Evolutionary conservation across 768 basidiomycete species (phyloP), one percentile per base, ranked within the genome.

Genomic region (Kwoniella sp.): DNA sequence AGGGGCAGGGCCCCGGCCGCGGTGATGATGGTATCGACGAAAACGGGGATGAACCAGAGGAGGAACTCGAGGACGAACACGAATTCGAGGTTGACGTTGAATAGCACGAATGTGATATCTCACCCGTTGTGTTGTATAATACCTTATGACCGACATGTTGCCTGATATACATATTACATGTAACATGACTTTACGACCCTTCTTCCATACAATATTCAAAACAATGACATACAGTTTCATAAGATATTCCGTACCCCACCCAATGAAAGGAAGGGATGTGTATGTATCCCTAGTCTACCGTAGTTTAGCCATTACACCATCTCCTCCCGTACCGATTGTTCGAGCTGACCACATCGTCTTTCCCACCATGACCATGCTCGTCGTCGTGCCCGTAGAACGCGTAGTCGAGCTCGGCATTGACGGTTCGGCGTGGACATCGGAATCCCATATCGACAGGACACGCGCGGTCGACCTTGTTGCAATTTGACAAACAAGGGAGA

Each of bases 391-490:
- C 75, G 4, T 69, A 45, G 61, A 76, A 80, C 1, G 65, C 81
- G 66, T 82, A 82, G 37, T 68, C 76, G 53, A 45, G 4, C 17
- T 66, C 58, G 1, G 79, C 79, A 15, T 68, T 79, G 15, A 67
- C 55, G 1, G 51, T 45, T 11, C 78, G 37, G 2, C 62, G 20
- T 11, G 79, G 81, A 63, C 81, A 82, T 41, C 74, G 55, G 51
- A 82, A 79, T 5, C 65, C 63, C n/a, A 82, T 65, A 59, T 70
- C 73, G 9, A 75, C 77, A n/a, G 81, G 81, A 72, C 81, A 82
- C 22, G 70, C 59, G 12, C 80, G 63, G 61, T 81, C 78, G 4
- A 76, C 78, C 4, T 63, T 52, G 29, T 79, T 71, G 57, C 81
- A 82, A 11, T 58, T 70, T 9, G 63, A 48, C 17, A 82, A 61